These are phyloP conservation scores for Anthracocystis walkeri DNA, from an alignment of 1,284 basidiomycete genomes.

Conservation along the genomic window DNA sequence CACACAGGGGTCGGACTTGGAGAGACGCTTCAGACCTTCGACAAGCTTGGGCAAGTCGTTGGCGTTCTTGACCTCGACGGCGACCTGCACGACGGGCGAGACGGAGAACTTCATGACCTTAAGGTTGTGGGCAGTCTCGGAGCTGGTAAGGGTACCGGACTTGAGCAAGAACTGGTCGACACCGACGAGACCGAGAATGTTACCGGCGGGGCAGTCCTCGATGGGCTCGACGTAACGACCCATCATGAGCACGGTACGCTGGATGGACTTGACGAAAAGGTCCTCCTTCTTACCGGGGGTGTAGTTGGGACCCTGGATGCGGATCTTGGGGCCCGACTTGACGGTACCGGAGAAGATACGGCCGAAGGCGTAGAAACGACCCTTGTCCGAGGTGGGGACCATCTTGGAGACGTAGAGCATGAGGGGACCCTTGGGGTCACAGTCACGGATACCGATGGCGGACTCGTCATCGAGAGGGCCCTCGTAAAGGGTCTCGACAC, in stretches of 20 bases:
- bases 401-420: constrained; percentile 99
- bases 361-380: constrained; percentile 99
- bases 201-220: constrained; percentile 98
- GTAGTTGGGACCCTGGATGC: constrained; percentile 99
- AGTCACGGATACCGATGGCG: constrained; percentile 98
- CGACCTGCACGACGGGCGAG: constrained; percentile 98
- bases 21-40: constrained; percentile 99
- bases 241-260: constrained; percentile 99
- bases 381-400: constrained; percentile 99
- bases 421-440: constrained; percentile 95
- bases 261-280: constrained; percentile 96
- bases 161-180: constrained; percentile 99
- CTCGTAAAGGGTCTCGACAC: constrained; percentile 99
- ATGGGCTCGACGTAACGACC: constrained; percentile 98
- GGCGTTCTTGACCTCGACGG: constrained; percentile 99
- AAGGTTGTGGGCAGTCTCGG: constrained; percentile 99
- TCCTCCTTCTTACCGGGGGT: constrained; percentile 99
- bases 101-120: constrained; percentile 94
- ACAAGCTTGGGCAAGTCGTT: constrained; percentile 99
- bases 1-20: constrained; percentile 99
- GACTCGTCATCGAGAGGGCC: constrained; percentile 99
- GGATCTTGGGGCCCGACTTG: constrained; percentile 95
- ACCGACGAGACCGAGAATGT: constrained; percentile 99
- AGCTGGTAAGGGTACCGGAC: constrained; percentile 92
- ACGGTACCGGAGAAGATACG: constrained; percentile 99